Conservation (phyloP, 2,329 filamentous ascomycete species). For the Fusarium papillatum region DNA sequence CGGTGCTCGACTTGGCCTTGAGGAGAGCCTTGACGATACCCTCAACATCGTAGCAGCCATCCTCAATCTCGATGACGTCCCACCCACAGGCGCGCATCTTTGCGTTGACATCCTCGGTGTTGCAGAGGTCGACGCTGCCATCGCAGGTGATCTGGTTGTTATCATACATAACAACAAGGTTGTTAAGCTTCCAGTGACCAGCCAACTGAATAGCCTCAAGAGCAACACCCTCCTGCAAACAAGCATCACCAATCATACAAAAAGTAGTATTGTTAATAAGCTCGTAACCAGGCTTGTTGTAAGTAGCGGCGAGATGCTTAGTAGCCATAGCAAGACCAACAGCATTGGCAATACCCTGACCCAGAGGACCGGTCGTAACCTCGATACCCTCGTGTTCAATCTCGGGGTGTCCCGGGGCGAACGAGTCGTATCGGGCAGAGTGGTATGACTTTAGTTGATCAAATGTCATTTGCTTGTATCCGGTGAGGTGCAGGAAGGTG, state of each 20-base stretch:
- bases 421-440: conserved; percentile 56
- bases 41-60: conserved; percentile 65
- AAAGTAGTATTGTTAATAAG: conserved; percentile 66
- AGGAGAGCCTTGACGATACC: conserved; percentile 58
- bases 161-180: conserved; percentile 70
- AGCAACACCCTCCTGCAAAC: conserved; percentile 69
- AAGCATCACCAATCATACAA: conserved; percentile 71
- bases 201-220: conserved; percentile 70
- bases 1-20: conserved; percentile 55
- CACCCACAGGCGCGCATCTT: conserved; percentile 71
- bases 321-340: conserved; percentile 70
- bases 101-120: conserved; percentile 68
- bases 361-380: conserved; percentile 71
- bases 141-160: conserved; percentile 74
- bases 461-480: conserved; percentile 67
- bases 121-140: conserved; percentile 65
- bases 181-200: conserved; percentile 68
- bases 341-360: conserved; percentile 72
- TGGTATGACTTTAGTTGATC: conserved; percentile 70
- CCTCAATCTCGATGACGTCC: conserved; percentile 66
- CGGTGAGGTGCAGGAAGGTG: conserved; percentile 64
- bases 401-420: conserved; percentile 70
- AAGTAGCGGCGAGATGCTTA: conserved; percentile 67
- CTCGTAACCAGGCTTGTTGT: conserved; percentile 63
- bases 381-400: conserved; percentile 70